phyloP scores from a whole-genome alignment of 2,329 filamentous ascomycete genomes.

The Fusarium oxysporum region DNA sequence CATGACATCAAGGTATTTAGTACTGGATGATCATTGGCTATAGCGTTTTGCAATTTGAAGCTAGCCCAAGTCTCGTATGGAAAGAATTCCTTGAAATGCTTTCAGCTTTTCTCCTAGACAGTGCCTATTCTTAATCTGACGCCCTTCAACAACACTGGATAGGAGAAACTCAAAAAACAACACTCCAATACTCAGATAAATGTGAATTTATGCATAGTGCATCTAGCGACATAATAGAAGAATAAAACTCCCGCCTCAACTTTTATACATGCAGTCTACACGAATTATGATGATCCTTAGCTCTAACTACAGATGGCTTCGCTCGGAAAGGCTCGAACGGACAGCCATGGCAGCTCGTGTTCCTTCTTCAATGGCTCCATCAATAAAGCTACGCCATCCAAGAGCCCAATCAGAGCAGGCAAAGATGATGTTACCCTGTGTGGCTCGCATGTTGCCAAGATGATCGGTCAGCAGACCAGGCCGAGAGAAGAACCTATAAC shows the following conservation, averaged over 20 bases:
- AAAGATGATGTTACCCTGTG: conserved; percentile 59
- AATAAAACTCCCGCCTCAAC: not conserved
- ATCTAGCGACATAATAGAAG: not conserved
- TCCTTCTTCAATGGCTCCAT: conserved; percentile 62
- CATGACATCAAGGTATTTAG: not conserved
- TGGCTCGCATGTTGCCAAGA: conserved; percentile 53
- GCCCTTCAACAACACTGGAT: fast-evolving
- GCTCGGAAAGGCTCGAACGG: conserved; percentile 6
- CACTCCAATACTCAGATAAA: fast-evolving
- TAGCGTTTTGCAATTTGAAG: fast-evolving
- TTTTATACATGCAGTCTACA: not conserved
- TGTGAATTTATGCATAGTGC: no score
- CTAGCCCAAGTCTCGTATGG: fast-evolving
- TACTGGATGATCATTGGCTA: not conserved
- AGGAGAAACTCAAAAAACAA: not conserved
- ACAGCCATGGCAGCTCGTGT: conserved; percentile 44
- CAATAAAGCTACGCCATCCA: conserved; percentile 63
- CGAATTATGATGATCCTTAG: fast-evolving
- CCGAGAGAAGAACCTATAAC: conserved; percentile 50
- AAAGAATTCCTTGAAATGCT: no score
- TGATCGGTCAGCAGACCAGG: conserved; percentile 54
- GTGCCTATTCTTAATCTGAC: fast-evolving
- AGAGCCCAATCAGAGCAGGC: conserved; percentile 62
- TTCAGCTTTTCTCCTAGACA: fast-evolving
- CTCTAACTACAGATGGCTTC: not conserved